Evolutionary conservation across 2,329 filamentous ascomycete species (phyloP).

Genomic region (Blumeriella jaapii): DNA sequence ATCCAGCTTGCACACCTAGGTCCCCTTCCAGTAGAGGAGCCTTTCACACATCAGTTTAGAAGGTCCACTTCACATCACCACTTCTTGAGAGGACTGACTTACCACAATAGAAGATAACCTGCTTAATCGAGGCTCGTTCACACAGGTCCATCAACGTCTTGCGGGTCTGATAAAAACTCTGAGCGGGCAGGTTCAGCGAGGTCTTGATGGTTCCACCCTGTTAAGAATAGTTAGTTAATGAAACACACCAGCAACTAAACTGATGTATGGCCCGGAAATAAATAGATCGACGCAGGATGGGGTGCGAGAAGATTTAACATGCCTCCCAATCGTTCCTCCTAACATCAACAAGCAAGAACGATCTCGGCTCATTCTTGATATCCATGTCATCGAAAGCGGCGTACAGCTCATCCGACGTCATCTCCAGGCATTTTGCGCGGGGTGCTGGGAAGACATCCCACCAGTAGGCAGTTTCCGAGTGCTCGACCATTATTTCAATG

Average conservation of each 20-base stretch:
- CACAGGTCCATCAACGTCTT: conserved; percentile 37
- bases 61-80: too few species aligned
- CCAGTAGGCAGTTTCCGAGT: conserved; percentile 14
- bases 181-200: conserved; percentile 46
- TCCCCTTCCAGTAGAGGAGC: conserved; percentile 34
- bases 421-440: conserved; percentile 28
- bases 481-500: conserved; percentile 6
- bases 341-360: conserved; percentile 41
- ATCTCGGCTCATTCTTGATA: conserved; percentile 22
- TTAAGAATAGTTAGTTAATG: too few species aligned
- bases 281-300: too few species aligned
- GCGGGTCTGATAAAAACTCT: conserved; percentile 40
- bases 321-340: conserved; percentile 40
- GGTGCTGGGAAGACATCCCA: conserved; percentile 32
- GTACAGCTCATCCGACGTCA: conserved; percentile 32
- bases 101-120: conserved; percentile 46
- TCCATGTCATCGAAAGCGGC: conserved; percentile 31
- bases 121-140: conserved; percentile 36
- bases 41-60: too few species aligned
- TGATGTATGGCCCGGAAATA: too few species aligned
- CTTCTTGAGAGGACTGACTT: conserved; percentile 10
- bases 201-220: conserved; percentile 48
- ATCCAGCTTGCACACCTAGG: conserved; percentile 44
- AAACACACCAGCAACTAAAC: too few species aligned
- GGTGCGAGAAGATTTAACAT: too few species aligned